Conservation (phyloP, 257 asterid species). For the Solanum paucissectum region DNA sequence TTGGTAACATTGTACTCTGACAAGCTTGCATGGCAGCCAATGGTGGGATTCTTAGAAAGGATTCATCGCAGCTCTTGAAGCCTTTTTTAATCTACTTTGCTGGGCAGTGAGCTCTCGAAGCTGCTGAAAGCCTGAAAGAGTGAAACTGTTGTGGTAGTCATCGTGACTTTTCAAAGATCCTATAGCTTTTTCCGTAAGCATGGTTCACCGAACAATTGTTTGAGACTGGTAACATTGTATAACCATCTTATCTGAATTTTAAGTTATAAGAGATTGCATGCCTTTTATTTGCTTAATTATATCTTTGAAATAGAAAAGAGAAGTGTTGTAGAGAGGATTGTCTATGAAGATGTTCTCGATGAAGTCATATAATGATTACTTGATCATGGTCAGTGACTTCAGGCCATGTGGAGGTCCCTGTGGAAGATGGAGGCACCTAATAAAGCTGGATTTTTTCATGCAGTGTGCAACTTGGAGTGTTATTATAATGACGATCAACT, state of each 20-base stretch:
- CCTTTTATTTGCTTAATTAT: background rate
- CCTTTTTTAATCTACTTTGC: background rate
- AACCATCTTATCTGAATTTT: background rate
- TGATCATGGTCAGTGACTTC: background rate
- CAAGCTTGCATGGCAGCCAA: background rate
- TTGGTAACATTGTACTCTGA: background rate
- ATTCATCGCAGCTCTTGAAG: background rate
- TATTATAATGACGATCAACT: background rate
- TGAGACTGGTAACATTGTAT: background rate
- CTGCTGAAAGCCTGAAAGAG: background rate
- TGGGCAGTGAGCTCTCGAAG: background rate
- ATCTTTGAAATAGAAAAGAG: background rate
- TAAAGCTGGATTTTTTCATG: background rate
- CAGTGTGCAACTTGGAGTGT: background rate
- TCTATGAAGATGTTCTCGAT: background rate
- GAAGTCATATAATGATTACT: background rate
- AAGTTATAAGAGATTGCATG: background rate
- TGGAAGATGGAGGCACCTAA: background rate
- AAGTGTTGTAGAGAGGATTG: background rate
- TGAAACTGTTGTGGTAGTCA: background rate
- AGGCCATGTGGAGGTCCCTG: background rate
- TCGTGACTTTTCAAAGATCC: background rate
- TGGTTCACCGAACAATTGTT: background rate
- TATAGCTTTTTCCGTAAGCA: background rate
- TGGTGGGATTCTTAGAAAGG: background rate